Conservation (phyloP, 2,329 filamentous ascomycete species). For the Epichloe brachyelytri region DNA sequence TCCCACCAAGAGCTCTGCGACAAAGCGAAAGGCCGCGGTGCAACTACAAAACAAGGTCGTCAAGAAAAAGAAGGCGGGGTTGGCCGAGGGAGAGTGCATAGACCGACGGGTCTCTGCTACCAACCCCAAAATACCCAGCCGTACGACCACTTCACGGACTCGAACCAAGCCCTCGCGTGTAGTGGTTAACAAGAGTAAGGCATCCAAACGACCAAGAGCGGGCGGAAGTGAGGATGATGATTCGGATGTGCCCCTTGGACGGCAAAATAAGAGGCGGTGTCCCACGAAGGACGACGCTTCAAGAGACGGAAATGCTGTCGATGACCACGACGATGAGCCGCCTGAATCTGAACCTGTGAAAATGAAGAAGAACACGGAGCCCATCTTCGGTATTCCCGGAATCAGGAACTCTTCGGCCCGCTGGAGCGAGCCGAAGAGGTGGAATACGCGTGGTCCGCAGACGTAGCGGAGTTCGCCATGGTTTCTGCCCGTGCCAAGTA, state of each 20-base stretch:
- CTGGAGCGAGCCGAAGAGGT: slow-evolving; percentile 3
- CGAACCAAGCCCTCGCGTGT: neutral
- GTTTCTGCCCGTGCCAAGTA: slow-evolving; percentile 10
- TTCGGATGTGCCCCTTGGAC: neutral
- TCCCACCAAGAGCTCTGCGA: neutral
- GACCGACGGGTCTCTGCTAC: neutral
- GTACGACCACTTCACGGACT: neutral
- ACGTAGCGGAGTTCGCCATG: slow-evolving; percentile 12
- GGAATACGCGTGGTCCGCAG: slow-evolving; percentile 15
- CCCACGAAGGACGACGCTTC: neutral
- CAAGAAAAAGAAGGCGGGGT: neutral
- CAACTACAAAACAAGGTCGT: slow-evolving; percentile 5
- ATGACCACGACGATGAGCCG: neutral
- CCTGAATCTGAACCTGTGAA: slow-evolving; percentile 2
- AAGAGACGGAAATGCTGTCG: neutral
- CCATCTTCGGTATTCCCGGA: slow-evolving; percentile 12
- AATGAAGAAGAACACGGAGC: slow-evolving; percentile 6
- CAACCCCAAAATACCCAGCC: neutral
- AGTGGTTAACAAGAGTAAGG: neutral
- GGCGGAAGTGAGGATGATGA: neutral
- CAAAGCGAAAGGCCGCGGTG: slow-evolving; percentile 1
- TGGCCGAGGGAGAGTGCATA: neutral
- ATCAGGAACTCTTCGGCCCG: slow-evolving; percentile 5
- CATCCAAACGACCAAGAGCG: neutral
- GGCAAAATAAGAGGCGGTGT: neutral